phyloP scores from a whole-genome alignment of 2,329 filamentous ascomycete genomes.

The Biscogniauxia mediterranea region DNA sequence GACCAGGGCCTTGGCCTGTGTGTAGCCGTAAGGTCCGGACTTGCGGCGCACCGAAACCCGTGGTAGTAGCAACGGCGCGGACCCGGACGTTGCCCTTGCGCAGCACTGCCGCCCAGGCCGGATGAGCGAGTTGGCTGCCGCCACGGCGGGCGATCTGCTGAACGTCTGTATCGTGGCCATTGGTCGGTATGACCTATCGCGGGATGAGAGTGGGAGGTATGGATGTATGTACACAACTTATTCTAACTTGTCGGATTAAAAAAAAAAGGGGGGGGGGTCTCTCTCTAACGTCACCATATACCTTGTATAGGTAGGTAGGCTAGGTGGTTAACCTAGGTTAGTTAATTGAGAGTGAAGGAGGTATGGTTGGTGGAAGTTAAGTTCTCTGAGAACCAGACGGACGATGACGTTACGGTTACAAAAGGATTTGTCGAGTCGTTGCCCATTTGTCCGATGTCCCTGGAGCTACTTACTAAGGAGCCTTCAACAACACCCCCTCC shows the following conservation, averaged over 20 bases:
- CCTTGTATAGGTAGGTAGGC: no score
- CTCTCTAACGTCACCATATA: no score
- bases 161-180: not conserved
- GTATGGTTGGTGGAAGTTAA: no score
- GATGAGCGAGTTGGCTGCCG: not conserved
- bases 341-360: no score
- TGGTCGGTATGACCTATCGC: not conserved
- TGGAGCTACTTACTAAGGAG: not conserved
- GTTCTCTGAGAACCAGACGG: not conserved
- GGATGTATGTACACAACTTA: no score
- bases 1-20: conserved; percentile 78
- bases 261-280: no score
- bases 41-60: conserved; percentile 42
- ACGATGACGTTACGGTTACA: not conserved
- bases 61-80: not conserved
- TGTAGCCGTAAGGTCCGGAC: conserved; percentile 73
- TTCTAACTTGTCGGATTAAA: no score
- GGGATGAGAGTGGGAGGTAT: not conserved
- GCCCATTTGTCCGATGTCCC: not conserved
- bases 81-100: not conserved
- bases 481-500: not conserved
- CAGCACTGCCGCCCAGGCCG: not conserved
- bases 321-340: no score
- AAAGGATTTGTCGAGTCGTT: not conserved
- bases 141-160: not conserved